These are phyloP conservation scores for Pachyrhizus erosus DNA, from an alignment of 306 rosid genomes.

Conservation along the genomic window DNA sequence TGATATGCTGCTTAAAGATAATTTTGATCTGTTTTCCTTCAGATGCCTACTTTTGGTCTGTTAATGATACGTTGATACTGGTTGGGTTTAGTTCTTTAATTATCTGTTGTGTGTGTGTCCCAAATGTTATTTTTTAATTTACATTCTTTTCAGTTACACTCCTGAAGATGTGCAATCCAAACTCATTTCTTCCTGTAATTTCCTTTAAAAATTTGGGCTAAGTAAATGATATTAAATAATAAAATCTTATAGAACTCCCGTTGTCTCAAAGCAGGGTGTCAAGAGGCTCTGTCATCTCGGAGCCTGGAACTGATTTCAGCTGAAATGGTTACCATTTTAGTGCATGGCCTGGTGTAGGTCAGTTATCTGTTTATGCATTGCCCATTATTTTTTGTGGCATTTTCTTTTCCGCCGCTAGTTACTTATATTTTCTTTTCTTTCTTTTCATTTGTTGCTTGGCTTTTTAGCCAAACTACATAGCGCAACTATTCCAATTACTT, in stretches of 20 bases:
- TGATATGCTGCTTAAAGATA: neutral
- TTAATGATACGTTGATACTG: neutral
- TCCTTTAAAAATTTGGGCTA: conserved; percentile 67
- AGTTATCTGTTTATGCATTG: conserved; percentile 75
- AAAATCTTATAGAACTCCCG: conserved; percentile 77
- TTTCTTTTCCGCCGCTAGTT: conserved; percentile 59
- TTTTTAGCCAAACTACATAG: conserved; percentile 55
- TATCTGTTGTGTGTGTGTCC: conserved; percentile 26
- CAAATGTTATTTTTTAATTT: conserved; percentile 25
- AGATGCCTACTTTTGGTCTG: neutral
- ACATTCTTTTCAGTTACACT: conserved; percentile 54
- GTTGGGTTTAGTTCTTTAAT: conserved; percentile 4
- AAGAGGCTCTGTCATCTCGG: conserved; percentile 94
- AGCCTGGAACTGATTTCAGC: conserved; percentile 95
- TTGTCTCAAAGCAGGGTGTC: conserved; percentile 98
- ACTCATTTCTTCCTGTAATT: conserved; percentile 67
- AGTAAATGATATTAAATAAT: conserved; percentile 58
- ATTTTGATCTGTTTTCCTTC: neutral
- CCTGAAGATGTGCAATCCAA: conserved; percentile 62
- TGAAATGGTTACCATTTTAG: conserved; percentile 90
- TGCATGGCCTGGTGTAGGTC: conserved; percentile 93
- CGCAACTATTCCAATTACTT: conserved; percentile 40
- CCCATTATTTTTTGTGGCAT: conserved; percentile 76
- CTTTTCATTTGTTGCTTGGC: conserved; percentile 46
- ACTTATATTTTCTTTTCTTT: conserved; percentile 48